A percentile compares a stretch with the other conserved stretches of the same genome.
Evolutionary conservation across 2,329 filamentous ascomycete genomes (phyloP).

Genomic region (Nemania sp.): DNA sequence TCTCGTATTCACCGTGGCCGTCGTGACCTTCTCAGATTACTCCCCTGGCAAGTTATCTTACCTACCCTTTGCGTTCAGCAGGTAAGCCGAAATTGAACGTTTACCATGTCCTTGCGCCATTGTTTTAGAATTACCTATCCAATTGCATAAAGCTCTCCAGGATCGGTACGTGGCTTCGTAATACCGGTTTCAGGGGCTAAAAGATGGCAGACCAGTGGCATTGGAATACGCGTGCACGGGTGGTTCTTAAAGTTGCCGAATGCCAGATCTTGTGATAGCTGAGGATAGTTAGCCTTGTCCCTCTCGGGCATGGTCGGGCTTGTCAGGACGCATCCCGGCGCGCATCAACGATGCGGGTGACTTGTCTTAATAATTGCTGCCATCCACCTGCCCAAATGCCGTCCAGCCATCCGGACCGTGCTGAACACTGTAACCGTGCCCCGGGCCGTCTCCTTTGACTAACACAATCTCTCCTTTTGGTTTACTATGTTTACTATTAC

Average conservation of each 20-base stretch:
- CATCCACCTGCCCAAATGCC: constrained; percentile 18
- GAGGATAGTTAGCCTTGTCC: constrained; percentile 21
- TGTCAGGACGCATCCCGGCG: constrained; percentile 18
- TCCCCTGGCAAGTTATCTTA: neutral
- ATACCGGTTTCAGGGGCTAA: constrained; percentile 14
- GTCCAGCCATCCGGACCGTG: constrained; percentile 23
- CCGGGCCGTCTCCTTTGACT: constrained; percentile 27
- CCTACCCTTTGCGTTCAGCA: neutral
- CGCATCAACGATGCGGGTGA: constrained; percentile 23
- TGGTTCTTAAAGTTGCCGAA: constrained; percentile 29
- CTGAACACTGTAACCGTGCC: constrained; percentile 23
- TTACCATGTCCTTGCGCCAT: neutral
- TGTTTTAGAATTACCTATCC: constrained; percentile 14
- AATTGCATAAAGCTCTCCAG: neutral
- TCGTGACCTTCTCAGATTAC: neutral
- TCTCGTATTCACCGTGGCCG: neutral
- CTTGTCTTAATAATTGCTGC: constrained; percentile 21
- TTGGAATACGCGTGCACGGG: constrained; percentile 13
- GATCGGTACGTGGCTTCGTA: neutral
- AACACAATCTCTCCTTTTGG: constrained; percentile 30
- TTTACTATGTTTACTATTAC: constrained; percentile 33
- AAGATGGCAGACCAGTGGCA: constrained; percentile 15
- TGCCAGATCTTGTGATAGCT: constrained; percentile 31
- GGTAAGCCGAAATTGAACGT: neutral
- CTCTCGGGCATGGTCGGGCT: constrained; percentile 24